phyloP scores from a whole-genome alignment of 331 rosid species.

The Cucumis variabilis region DNA sequence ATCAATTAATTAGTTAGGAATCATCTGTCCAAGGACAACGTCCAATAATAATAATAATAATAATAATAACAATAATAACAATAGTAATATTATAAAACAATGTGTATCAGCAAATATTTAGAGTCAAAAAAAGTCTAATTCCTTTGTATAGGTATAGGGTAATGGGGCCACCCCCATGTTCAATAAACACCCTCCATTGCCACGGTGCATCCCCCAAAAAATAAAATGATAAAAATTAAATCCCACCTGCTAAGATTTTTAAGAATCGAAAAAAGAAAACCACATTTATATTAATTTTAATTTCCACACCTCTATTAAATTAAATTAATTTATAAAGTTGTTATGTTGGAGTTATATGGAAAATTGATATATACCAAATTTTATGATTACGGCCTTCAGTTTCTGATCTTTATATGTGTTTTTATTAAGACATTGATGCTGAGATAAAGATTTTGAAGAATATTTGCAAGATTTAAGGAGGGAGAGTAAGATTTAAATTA shows the following conservation, averaged over 20 bases:
- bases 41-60: too few relatives aligned
- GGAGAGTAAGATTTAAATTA: conserved; percentile 21
- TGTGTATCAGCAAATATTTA: too few relatives aligned
- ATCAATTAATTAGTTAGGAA: too few relatives aligned
- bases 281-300: not conserved
- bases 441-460: conserved; percentile 42
- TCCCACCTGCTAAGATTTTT: conserved; percentile 28
- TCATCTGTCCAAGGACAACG: too few relatives aligned
- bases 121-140: not conserved
- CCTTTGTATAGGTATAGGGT: not conserved
- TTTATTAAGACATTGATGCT: conserved; percentile 38
- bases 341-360: conserved; percentile 1
- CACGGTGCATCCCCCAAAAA: conserved; percentile 26
- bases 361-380: conserved; percentile 1
- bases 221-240: conserved; percentile 11
- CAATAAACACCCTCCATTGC: not conserved
- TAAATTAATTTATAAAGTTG: not conserved
- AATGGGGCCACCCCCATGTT: conserved; percentile 8
- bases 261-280: not conserved
- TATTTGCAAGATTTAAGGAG: conserved; percentile 48
- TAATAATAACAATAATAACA: too few relatives aligned
- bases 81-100: too few relatives aligned
- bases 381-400: not conserved
- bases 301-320: too few relatives aligned
- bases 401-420: conserved; percentile 38